A percentile compares a stretch with the other conserved stretches of the same genome.
Evolutionary conservation across 2,329 filamentous ascomycete species (phyloP).

Genomic region (Immersiporthe knoxdaviesiana): DNA sequence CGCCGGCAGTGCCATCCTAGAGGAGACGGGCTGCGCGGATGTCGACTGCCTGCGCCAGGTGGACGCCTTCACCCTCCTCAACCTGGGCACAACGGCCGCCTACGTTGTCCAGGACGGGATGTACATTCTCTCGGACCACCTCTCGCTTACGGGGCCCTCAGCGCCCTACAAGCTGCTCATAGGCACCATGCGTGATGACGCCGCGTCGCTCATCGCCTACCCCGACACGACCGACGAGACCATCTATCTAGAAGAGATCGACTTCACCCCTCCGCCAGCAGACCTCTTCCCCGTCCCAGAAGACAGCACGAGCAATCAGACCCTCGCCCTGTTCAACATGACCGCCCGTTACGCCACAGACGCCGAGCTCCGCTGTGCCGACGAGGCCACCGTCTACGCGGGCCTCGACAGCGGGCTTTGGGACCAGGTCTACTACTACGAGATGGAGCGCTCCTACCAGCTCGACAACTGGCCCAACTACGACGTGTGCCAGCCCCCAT

Average conservation of each 20-base stretch:
- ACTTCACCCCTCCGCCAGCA: constrained; percentile 39
- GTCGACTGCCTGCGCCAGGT: constrained; percentile 57
- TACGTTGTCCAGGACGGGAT: constrained; percentile 63
- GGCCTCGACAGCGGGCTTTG: constrained; percentile 51
- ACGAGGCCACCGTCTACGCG: constrained; percentile 60
- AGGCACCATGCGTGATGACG: constrained; percentile 58
- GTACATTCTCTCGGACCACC: constrained; percentile 52
- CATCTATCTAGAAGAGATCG: constrained; percentile 40
- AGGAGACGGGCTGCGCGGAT: constrained; percentile 54
- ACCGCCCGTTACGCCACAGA: constrained; percentile 60
- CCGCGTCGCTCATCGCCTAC: constrained; percentile 56
- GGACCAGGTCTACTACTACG: constrained; percentile 58
- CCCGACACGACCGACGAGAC: constrained; percentile 42
- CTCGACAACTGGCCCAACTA: constrained; percentile 57
- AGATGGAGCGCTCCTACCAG: constrained; percentile 60
- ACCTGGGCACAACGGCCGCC: constrained; percentile 47
- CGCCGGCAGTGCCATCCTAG: constrained; percentile 55
- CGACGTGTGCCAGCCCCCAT: constrained; percentile 50
- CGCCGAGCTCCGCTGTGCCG: constrained; percentile 61
- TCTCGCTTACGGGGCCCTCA: constrained; percentile 49
- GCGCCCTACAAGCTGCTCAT: constrained; percentile 60
- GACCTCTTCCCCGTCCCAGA: constrained; percentile 54
- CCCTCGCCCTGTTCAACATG: constrained; percentile 59
- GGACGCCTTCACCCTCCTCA: constrained; percentile 46
- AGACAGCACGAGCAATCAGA: constrained; percentile 48